phyloP scores from a whole-genome alignment of 257 asterid genomes.

The Striga asiatica region DNA sequence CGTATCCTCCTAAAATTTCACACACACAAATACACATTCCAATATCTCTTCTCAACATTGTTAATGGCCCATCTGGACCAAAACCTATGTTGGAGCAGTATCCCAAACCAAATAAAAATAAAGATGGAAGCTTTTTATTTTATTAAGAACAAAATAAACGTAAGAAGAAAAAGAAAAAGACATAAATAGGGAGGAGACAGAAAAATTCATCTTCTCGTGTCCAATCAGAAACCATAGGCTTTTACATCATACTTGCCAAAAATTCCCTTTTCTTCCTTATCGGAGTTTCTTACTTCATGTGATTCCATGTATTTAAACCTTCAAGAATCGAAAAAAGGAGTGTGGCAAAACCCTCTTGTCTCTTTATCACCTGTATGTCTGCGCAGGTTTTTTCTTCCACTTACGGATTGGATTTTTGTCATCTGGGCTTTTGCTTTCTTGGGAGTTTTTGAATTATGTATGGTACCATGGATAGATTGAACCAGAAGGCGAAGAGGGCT shows the following conservation, averaged over 20 bases:
- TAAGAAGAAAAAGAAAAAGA: background rate
- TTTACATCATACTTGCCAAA: constrained; percentile 18
- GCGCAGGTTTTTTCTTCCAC: background rate
- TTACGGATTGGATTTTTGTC: background rate
- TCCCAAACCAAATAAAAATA: constrained; percentile 11
- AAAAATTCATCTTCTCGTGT: constrained; percentile 27
- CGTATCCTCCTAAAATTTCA: constrained; percentile 10
- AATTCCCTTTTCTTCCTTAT: constrained; percentile 14
- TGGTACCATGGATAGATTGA: constrained; percentile 6
- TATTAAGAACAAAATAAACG: constrained; percentile 9
- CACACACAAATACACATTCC: constrained; percentile 16
- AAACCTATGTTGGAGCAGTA: constrained; percentile 15
- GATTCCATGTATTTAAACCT: constrained; percentile 1
- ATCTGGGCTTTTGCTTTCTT: constrained; percentile 13
- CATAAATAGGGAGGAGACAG: constrained; percentile 18
- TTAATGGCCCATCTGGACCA: constrained; percentile 27
- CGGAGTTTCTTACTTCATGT: constrained; percentile 10
- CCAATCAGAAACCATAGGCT: constrained; percentile 28
- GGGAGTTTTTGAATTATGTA: background rate
- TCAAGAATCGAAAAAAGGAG: background rate
- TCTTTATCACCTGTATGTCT: background rate
- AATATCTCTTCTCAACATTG: constrained; percentile 12
- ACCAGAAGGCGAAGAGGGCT: constrained; percentile 35
- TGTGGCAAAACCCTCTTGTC: background rate
- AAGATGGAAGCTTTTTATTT: constrained; percentile 16